Percentiles rank a stretch among this genome's conserved stretches.
These are phyloP conservation scores for Cystobasidium onofrii DNA, from an alignment of 768 basidiomycete genomes.

Conservation along the genomic window DNA sequence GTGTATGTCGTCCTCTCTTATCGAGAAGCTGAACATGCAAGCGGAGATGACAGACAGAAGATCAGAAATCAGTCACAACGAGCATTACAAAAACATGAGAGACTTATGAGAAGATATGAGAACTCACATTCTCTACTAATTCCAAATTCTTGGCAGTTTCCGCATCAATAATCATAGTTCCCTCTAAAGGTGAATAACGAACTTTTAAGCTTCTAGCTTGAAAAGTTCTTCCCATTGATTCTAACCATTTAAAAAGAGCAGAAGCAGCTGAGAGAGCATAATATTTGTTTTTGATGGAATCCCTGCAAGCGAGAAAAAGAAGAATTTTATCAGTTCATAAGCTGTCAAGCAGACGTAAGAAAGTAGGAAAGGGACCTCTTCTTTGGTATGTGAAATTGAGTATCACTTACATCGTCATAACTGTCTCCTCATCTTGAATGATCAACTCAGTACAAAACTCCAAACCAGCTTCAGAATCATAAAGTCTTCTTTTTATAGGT, in stretches of 20 bases:
- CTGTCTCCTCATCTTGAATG: constrained; percentile 63
- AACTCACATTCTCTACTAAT: constrained; percentile 63
- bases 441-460: constrained; percentile 51
- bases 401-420: constrained; percentile 1
- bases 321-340: no score
- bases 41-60: no score
- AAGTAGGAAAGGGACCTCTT: no score
- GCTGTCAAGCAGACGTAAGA: background rate
- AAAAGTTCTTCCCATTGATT: constrained; percentile 63
- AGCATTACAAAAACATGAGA: background rate
- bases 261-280: constrained; percentile 77
- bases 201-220: constrained; percentile 47
- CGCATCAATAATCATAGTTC: constrained; percentile 83
- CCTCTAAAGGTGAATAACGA: constrained; percentile 38
- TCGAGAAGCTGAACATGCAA: constrained; percentile 39
- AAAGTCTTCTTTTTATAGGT: constrained; percentile 7
- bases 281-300: constrained; percentile 53
- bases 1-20: constrained; percentile 35
- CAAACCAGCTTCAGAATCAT: constrained; percentile 50
- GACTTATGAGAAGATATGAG: no score
- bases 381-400: no score
- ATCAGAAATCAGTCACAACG: no score
- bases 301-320: constrained; percentile 13
- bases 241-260: constrained; percentile 79
- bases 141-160: constrained; percentile 84